phyloP scores from a whole-genome alignment of 306 rosid species.

The Cicer judaicum region DNA sequence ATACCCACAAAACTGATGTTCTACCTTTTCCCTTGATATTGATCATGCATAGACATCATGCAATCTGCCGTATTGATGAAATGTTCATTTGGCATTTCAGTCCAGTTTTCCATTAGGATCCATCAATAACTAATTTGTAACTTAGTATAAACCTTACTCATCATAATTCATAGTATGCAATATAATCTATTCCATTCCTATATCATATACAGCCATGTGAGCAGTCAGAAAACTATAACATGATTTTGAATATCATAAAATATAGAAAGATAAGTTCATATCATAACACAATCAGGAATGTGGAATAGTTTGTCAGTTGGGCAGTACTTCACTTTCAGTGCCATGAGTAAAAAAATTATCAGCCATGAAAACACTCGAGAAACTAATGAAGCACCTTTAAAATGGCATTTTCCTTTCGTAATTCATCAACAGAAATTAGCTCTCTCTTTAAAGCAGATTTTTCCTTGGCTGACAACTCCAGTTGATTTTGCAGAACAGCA shows the following conservation, averaged over 20 bases:
- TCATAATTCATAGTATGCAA: not conserved
- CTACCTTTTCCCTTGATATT: not conserved
- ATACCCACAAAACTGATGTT: not conserved
- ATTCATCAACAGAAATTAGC: conserved; percentile 64
- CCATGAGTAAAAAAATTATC: conserved; percentile 5
- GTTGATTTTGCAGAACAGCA: conserved; percentile 85
- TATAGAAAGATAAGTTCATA: not conserved
- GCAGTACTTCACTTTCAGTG: conserved; percentile 5
- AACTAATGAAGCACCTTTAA: conserved; percentile 64
- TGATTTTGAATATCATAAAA: not conserved
- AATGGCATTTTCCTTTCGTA: conserved; percentile 75
- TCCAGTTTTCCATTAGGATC: not conserved
- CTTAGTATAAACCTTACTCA: not conserved
- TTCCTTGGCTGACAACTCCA: conserved; percentile 77
- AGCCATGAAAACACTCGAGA: conserved; percentile 26
- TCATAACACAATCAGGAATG: conserved; percentile 21
- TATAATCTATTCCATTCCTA: conserved; percentile 10
- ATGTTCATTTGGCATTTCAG: conserved; percentile 9
- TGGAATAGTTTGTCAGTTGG: conserved; percentile 5
- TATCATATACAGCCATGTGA: conserved; percentile 17
- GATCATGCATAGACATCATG: not conserved
- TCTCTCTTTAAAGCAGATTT: conserved; percentile 82
- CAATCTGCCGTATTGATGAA: conserved; percentile 1
- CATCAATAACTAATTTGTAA: conserved; percentile 7
- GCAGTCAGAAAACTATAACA: not conserved